Base-by-base conservation (phyloP, 257 asterid species). In the Paraleonurus japonicus region DNA sequence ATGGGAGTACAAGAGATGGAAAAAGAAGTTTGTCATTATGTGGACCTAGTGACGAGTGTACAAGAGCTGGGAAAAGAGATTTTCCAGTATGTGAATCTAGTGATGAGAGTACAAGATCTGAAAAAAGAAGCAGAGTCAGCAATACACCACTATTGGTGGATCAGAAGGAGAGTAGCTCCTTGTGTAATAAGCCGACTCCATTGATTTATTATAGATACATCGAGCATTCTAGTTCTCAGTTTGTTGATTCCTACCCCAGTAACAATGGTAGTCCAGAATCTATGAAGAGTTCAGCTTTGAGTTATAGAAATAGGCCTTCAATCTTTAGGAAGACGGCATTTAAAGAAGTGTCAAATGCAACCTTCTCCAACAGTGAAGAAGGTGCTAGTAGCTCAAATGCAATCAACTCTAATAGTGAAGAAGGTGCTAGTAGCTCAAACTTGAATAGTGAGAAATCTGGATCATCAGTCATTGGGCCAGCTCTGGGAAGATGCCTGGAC, bases 261-360 rank as follows among this genome's bases (percentile, higher is more conserved):
- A 75, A 47, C 45, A 78, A 69, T 76, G 76, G 84, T 59, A 77
- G 84, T 75, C 90, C 96, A 4, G 95, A 81, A 53, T 84, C 84
- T 69, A 22, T 84, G 75, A 72, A 87, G 83, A 90, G 76, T 78
- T 90, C 94, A 0, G 92, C 94, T 15, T 64, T 74, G 83, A 82
- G 86, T 81, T 88, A 88, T 78, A 84, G 79, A 79, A 74, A 84
- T 59, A 88, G 86, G 47, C 97, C 97, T 39, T 88, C 96, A 62
- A 86, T 90, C 37, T 82, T 90, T 63, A 83, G 92, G 48, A 87
- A 67, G 89, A 86, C 55, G 70, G 17, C 50, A 60, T 50, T 37
- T 13, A 72, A 53, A 73, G 70, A 80, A 66, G 45, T 54, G 5
- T 78, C 57, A 19, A 58, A 72, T 74, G 76, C 71, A 11, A 74